Evolutionary conservation across 495 filamentous ascomycete species (phyloP).

Genomic region (Hyaloscypha variabilis): DNA sequence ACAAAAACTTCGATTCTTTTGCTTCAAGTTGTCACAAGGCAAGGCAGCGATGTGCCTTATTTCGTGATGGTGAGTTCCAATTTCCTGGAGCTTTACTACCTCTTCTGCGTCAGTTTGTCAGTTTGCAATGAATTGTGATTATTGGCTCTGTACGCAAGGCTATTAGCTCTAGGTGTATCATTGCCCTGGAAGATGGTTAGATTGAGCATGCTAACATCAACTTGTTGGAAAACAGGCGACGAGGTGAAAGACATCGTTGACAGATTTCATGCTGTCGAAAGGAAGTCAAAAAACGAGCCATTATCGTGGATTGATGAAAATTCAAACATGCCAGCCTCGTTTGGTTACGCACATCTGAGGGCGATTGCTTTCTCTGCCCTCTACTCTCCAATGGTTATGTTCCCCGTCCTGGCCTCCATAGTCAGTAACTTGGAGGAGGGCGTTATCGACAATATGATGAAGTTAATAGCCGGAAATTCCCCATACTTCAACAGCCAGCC

Average conservation of each 20-base stretch:
- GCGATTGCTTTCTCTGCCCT: constrained; percentile 37
- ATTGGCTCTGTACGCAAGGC: no score
- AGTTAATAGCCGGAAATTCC: not conserved
- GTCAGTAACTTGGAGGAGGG: constrained; percentile 28
- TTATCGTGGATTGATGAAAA: constrained; percentile 43
- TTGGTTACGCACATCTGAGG: constrained; percentile 39
- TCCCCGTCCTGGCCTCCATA: constrained; percentile 36
- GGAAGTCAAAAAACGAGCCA: constrained; percentile 45
- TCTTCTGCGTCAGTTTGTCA: no score
- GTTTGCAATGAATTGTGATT: no score
- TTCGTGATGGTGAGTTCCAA: constrained; percentile 27
- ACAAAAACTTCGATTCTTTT: constrained; percentile 42
- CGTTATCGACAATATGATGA: not conserved
- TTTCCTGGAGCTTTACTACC: no score
- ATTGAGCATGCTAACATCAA: no score
- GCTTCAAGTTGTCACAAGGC: constrained; percentile 41
- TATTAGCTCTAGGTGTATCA: no score
- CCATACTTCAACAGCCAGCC: not conserved
- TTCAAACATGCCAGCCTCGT: constrained; percentile 37
- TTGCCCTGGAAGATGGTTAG: no score
- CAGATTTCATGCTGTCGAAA: constrained; percentile 44
- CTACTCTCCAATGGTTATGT: constrained; percentile 39
- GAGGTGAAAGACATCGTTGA: constrained; percentile 43
- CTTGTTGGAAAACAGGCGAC: constrained; percentile 12
- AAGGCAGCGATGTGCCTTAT: constrained; percentile 36